A percentile compares a stretch with the other conserved stretches of the same genome.
Evolutionary conservation across 352 stramenopile species (phyloP).

Genomic region (Phytophthora idaei): DNA sequence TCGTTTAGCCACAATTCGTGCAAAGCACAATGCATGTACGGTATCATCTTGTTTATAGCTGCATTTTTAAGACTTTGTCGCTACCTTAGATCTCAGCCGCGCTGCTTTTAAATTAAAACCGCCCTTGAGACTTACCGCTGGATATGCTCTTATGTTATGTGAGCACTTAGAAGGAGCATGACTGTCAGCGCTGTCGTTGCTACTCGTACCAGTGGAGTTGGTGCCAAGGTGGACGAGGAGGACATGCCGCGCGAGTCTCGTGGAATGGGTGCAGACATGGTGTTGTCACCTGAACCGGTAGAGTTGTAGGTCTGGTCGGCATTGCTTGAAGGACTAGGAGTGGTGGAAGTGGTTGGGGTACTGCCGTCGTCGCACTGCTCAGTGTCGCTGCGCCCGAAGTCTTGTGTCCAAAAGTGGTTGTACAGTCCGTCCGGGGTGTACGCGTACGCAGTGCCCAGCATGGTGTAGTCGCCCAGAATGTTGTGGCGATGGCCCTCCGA

Average conservation of each 20-base stretch:
- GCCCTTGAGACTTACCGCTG: no score
- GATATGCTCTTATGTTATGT: not conserved
- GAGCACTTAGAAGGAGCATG: not conserved
- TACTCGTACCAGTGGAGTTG: not conserved
- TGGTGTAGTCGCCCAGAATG: constrained; percentile 47
- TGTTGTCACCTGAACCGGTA: constrained; percentile 13
- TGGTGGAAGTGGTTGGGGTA: not conserved
- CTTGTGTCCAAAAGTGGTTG: constrained; percentile 63
- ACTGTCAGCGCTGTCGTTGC: not conserved
- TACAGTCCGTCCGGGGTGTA: constrained; percentile 35
- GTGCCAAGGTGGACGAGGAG: not conserved
- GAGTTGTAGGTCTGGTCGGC: not conserved
- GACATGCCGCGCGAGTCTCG: constrained; percentile 11
- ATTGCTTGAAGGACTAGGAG: not conserved
- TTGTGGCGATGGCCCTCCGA: constrained; percentile 44
- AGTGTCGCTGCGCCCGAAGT: constrained; percentile 46
- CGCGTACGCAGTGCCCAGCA: constrained; percentile 50
- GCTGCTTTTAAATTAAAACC: no score
- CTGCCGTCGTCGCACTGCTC: constrained; percentile 41
- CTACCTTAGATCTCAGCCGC: no score
- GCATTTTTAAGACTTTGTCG: no score
- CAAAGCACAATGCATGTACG: no score
- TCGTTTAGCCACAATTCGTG: no score
- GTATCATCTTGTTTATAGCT: no score
- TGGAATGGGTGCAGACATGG: constrained; percentile 18